A percentile compares a stretch with the other conserved stretches of the same genome.
Evolutionary conservation across 1,284 basidiomycete species (phyloP).

Genomic region (Boletus sp.): DNA sequence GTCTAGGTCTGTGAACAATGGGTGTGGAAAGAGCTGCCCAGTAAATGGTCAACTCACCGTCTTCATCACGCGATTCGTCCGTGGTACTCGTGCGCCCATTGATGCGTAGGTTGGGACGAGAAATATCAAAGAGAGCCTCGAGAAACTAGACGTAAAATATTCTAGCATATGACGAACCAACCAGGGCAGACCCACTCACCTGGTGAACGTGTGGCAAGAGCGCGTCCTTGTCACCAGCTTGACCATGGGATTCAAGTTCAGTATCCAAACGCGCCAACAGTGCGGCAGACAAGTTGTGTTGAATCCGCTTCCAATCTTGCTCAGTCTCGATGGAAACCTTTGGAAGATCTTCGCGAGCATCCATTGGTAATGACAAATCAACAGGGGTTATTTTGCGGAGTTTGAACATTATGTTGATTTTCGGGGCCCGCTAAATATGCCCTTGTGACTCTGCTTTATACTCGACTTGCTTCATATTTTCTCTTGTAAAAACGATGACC

Average conservation of each 20-base stretch:
- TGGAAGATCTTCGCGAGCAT: conserved; percentile 58
- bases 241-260: conserved; percentile 41
- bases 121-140: conserved; percentile 61
- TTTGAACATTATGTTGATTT: neutral
- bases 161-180: conserved; percentile 9
- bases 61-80: conserved; percentile 48
- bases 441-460: neutral
- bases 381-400: conserved; percentile 1
- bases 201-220: conserved; percentile 53
- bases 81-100: conserved; percentile 80
- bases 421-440: neutral
- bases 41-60: conserved; percentile 44
- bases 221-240: conserved; percentile 46
- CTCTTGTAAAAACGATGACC: conserved; percentile 21
- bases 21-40: neutral
- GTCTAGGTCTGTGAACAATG: conserved; percentile 45
- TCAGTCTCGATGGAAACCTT: conserved; percentile 66
- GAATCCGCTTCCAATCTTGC: conserved; percentile 64
- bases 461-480: neutral
- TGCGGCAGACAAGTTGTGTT: conserved; percentile 51
- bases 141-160: conserved; percentile 50
- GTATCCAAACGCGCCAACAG: conserved; percentile 49
- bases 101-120: conserved; percentile 72
- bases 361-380: conserved; percentile 13
- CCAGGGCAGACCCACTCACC: conserved; percentile 41